A percentile compares a stretch with the other conserved stretches of the same genome.
phyloP scores from a whole-genome alignment of 441 rosid species.

The Rhodomyrtus psidioides region DNA sequence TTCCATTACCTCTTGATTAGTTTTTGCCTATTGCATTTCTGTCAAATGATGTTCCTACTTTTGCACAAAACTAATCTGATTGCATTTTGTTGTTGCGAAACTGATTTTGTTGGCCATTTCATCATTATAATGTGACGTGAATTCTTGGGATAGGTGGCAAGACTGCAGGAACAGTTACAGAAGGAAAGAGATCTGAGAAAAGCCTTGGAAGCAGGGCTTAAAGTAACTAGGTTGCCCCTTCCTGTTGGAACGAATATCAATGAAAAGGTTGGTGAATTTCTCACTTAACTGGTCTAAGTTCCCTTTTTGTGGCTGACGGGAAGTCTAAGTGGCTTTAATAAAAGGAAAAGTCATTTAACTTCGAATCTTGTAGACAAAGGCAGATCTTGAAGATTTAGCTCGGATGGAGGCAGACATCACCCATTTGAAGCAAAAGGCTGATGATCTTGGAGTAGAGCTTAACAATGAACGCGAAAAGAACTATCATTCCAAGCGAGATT shows the following conservation, averaged over 20 bases:
- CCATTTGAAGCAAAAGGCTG: conserved; percentile 54
- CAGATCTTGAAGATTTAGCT: conserved; percentile 56
- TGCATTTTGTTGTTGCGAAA: background rate
- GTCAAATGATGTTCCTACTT: background rate
- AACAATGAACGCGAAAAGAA: conserved; percentile 35
- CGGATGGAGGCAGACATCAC: conserved; percentile 55
- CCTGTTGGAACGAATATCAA: conserved; percentile 30
- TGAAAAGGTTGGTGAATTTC: conserved; percentile 50
- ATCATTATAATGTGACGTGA: background rate
- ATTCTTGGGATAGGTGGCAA: conserved; percentile 49
- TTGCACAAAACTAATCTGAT: background rate
- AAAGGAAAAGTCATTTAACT: conserved; percentile 15
- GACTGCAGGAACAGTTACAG: conserved; percentile 78
- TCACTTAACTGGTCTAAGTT: background rate
- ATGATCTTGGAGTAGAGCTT: conserved; percentile 54
- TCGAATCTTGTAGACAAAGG: conserved; percentile 39
- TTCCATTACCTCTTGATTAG: background rate
- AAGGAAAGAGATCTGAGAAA: conserved; percentile 58
- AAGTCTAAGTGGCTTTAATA: conserved; percentile 6
- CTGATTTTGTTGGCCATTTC: background rate
- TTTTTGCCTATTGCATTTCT: background rate
- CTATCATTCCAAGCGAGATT: conserved; percentile 18
- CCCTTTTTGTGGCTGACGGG: background rate
- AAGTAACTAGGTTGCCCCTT: conserved; percentile 29
- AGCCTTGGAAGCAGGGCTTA: conserved; percentile 63